Percentiles rank a stretch among this genome's conserved stretches.
phyloP scores from a whole-genome alignment of 305 asterid species.

The Solanum hybrid region DNA sequence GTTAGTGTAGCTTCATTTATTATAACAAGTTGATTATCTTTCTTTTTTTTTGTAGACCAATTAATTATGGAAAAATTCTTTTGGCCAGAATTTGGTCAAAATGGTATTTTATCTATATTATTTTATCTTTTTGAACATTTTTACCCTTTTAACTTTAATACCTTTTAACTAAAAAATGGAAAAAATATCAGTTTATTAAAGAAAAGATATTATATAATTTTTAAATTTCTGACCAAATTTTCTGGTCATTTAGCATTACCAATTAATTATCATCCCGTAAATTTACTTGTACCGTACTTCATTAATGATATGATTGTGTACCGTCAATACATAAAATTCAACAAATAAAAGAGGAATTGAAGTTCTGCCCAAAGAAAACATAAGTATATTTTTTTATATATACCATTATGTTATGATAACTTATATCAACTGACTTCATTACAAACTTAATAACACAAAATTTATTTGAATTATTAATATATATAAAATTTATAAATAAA shows the following conservation, averaged over 20 bases:
- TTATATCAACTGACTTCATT: background rate
- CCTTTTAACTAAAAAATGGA: too few species aligned
- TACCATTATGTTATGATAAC: background rate
- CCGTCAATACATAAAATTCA: background rate
- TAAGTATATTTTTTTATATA: background rate
- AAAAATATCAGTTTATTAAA: too few species aligned
- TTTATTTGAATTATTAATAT: background rate
- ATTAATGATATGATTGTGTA: background rate
- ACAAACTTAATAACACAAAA: background rate
- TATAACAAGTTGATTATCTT: background rate
- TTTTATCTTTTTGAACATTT: too few species aligned
- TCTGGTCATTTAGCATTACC: too few species aligned
- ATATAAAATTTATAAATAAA: background rate
- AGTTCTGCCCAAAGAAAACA: background rate
- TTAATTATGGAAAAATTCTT: background rate
- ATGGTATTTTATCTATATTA: too few species aligned
- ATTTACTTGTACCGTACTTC: background rate
- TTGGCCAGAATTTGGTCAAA: too few species aligned
- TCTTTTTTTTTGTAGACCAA: background rate
- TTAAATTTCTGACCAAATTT: too few species aligned
- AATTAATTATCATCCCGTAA: background rate
- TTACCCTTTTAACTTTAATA: too few species aligned
- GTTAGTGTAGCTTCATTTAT: background rate
- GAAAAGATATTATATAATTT: too few species aligned
- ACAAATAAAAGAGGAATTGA: background rate